Base-by-base conservation (phyloP, 441 rosid genomes). In the Flueggea neowawraea region DNA sequence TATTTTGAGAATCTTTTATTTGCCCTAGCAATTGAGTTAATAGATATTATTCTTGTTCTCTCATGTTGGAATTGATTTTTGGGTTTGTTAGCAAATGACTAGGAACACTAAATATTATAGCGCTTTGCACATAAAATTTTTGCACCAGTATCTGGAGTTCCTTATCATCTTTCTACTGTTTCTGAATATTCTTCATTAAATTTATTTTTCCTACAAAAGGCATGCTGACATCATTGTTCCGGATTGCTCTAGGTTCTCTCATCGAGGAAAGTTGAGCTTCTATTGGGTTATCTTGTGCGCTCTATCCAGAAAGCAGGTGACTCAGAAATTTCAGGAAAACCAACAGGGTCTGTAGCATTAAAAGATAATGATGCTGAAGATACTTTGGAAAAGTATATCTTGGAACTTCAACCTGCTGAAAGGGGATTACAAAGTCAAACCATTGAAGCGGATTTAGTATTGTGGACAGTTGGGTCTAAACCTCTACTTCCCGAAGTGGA, bases 391-490 rank as follows among this genome's bases (percentile, higher is more conserved):
- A 82, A 82, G 72, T 85, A 77, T 66, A n/a, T 72, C 52, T 77
- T 93, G 83, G 93, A 90, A 70, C 96, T 93, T 69, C 85, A 93
- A 73, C 89, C 97, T 65, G 82, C 90, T 51, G 80, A 82, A 65
- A 87, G 76, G 73, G 97, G 96, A 72, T 68, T 80, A 60, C 70
- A 85, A 76, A 79, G 82, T 78, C 88, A 83, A 83, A 64, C 47
- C 56, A 68, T 93, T 14, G 89, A 87, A 79, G 87, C 84, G 10
- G 98, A 93, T 78, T 67, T 93, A 11, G 93, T 93, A 36, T 81
- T 93, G 47, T 93, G 97, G 96, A 93, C 98, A 33, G 91, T 87
- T 9, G 98, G 98, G 36, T 62, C 96, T 57, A 85, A 87, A 71
- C 80, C 98, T 69, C 83, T 77, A 56, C 87, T 93, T 73, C 86